Conservation (phyloP, 495 filamentous ascomycete species). For the Pyronema domesticum region DNA sequence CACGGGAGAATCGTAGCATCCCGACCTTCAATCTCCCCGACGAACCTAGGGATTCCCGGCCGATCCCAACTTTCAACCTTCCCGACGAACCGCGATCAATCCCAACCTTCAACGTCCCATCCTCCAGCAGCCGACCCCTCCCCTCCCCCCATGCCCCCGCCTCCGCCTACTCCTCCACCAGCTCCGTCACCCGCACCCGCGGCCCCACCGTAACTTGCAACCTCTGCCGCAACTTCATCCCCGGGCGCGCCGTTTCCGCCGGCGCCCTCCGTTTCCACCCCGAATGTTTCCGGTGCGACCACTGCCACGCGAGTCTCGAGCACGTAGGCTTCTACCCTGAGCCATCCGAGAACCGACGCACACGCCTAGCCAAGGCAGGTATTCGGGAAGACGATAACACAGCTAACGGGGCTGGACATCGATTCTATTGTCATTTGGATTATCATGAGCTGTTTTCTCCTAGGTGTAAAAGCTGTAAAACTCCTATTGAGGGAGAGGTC, state of each 20-base stretch:
- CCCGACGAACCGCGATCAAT: conserved; percentile 34
- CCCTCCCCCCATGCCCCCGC: conserved; percentile 23
- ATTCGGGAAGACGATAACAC: conserved; percentile 31
- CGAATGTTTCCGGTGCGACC: conserved; percentile 76
- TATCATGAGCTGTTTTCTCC: conserved; percentile 92
- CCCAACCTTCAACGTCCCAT: conserved; percentile 23
- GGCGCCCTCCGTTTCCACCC: conserved; percentile 71
- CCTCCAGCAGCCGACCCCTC: conserved; percentile 23
- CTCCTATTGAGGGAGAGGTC: conserved; percentile 93
- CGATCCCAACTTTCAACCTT: conserved; percentile 37
- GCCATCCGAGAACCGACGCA: conserved; percentile 48
- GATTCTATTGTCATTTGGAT: conserved; percentile 95
- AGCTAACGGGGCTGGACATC: conserved; percentile 37
- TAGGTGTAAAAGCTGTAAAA: conserved; percentile 89
- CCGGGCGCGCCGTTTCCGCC: conserved; percentile 77
- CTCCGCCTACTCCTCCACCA: conserved; percentile 25
- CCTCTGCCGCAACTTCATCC: conserved; percentile 64
- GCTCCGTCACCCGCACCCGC: conserved; percentile 26
- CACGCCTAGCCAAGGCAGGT: conserved; percentile 46
- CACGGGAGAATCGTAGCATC: conserved; percentile 20
- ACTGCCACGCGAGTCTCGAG: conserved; percentile 75
- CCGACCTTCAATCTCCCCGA: conserved; percentile 27
- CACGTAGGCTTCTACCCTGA: conserved; percentile 93
- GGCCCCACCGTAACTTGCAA: conserved; percentile 48
- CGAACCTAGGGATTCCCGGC: conserved; percentile 9